These are phyloP conservation scores for Clarireedia hainanense DNA, from an alignment of 2,329 filamentous ascomycete species.

Conservation along the genomic window DNA sequence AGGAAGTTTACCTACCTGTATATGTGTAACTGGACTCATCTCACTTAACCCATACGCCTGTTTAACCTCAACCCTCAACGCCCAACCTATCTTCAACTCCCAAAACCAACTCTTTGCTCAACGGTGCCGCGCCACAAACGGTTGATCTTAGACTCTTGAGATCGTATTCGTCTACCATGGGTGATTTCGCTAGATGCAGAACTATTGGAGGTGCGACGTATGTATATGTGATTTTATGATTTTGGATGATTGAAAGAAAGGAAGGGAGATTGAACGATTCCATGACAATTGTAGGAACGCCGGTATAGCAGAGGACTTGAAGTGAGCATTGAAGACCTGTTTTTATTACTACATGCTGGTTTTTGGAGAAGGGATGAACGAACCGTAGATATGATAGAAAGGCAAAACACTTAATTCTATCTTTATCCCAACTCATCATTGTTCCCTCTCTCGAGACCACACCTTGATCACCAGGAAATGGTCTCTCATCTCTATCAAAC, in stretches of 20 bases:
- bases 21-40: conserved; percentile 69
- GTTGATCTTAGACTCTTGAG: conserved; percentile 41
- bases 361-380: not conserved
- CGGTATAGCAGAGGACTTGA: conserved; percentile 37
- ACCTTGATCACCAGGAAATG: conserved; percentile 64
- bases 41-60: conserved; percentile 87
- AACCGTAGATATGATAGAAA: not conserved
- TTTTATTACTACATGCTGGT: not conserved
- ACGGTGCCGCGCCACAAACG: conserved; percentile 46
- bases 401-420: conserved; percentile 19
- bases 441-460: no score
- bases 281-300: not conserved
- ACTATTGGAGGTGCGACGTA: conserved; percentile 50
- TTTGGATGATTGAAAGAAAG: conserved; percentile 43
- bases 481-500: conserved; percentile 58
- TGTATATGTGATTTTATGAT: conserved; percentile 45
- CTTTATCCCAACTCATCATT: not conserved
- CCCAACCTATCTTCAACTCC: not conserved
- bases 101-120: conserved; percentile 16
- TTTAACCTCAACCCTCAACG: conserved; percentile 18
- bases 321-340: conserved; percentile 38
- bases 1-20: conserved; percentile 31
- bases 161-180: conserved; percentile 43
- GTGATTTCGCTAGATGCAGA: conserved; percentile 51
- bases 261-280: conserved; percentile 26